A percentile compares a stretch with the other conserved stretches of the same genome.
phyloP scores from a whole-genome alignment of 2,329 filamentous ascomycete genomes.

The Aspergillus fischeri region DNA sequence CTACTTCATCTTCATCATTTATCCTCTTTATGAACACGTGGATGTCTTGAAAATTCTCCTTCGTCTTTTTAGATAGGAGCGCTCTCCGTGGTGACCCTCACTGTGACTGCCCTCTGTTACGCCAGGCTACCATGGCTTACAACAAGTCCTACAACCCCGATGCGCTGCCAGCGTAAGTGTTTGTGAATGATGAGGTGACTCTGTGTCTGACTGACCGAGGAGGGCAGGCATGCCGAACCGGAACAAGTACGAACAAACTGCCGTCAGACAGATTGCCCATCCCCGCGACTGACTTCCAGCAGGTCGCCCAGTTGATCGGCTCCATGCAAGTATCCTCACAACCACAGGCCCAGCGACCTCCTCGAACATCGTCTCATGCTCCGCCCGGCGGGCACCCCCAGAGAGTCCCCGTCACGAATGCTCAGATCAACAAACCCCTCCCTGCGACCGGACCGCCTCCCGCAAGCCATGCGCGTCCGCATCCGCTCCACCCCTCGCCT shows the following conservation, averaged over 20 bases:
- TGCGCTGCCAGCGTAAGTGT: conserved; percentile 78
- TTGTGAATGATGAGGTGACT: not conserved
- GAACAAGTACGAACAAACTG: conserved; percentile 53
- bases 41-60: conserved; percentile 2
- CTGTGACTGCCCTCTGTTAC: conserved; percentile 15
- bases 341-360: conserved; percentile 21
- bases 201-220: conserved; percentile 14
- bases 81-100: not conserved
- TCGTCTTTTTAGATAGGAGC: not conserved
- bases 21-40: not conserved
- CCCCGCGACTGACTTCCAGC: conserved; percentile 6
- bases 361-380: conserved; percentile 22
- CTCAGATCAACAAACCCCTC: conserved; percentile 11
- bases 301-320: conserved; percentile 46
- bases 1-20: not conserved
- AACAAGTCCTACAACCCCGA: conserved; percentile 91
- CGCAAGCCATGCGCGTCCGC: conserved; percentile 24
- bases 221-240: conserved; percentile 66
- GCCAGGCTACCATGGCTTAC: conserved; percentile 71
- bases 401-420: conserved; percentile 23
- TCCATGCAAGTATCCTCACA: conserved; percentile 30
- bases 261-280: not conserved
- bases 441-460: conserved; percentile 11
- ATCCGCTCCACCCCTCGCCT: conserved; percentile 41
- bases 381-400: conserved; percentile 22